Evolutionary conservation across 2,329 filamentous ascomycete species (phyloP).

Genomic region (Neofusicoccum sp.): DNA sequence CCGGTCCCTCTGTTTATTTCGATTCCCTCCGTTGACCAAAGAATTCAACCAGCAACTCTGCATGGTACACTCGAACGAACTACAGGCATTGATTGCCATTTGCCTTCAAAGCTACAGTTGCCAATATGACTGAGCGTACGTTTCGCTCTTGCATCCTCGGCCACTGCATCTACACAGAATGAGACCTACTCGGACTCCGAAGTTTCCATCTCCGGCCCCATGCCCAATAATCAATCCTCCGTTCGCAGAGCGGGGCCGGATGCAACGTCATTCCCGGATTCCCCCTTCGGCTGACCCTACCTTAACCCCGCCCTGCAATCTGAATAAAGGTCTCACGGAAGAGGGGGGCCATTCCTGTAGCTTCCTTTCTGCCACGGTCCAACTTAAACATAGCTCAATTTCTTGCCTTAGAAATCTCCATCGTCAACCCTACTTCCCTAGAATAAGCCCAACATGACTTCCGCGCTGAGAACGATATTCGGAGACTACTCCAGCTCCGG

Average conservation of each 20-base stretch:
- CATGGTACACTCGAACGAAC: no score
- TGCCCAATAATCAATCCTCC: not conserved
- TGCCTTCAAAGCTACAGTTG: no score
- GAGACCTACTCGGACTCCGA: no score
- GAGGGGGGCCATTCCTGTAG: not conserved
- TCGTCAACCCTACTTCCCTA: not conserved
- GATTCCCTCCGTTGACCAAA: no score
- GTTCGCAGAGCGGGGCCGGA: conserved; percentile 14
- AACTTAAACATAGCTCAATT: not conserved
- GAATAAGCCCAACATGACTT: not conserved
- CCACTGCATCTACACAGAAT: no score
- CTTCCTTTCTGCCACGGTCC: not conserved
- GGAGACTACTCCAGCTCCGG: not conserved
- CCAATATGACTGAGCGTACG: no score
- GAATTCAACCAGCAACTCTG: no score
- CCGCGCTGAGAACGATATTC: not conserved
- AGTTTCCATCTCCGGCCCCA: not conserved
- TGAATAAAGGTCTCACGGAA: not conserved
- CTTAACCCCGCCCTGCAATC: not conserved
- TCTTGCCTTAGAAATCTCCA: not conserved
- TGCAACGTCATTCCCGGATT: conserved; percentile 4
- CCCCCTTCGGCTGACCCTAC: conserved; percentile 10
- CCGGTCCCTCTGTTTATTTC: no score
- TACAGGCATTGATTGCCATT: no score
- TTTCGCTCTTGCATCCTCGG: no score